Base-by-base conservation (phyloP, 331 rosid species). In the Erythrophleum ivorense region DNA sequence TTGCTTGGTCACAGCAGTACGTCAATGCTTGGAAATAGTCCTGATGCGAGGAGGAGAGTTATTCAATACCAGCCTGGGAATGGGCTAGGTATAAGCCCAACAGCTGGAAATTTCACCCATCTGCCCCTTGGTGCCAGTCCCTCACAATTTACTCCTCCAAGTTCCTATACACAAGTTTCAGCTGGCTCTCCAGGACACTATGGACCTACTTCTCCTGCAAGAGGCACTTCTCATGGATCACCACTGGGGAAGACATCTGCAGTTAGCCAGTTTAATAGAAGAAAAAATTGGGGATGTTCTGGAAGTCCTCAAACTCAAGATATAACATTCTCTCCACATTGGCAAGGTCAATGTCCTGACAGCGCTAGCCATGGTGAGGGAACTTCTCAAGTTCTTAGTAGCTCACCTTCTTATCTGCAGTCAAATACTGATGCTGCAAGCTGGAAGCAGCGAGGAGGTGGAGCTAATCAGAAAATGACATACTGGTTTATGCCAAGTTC, bases 71-170 rank as follows among this genome's bases (percentile, higher is more conserved):
- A 94, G 75, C 94, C 94, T 57, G 97, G 94, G 65, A 93, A 86
- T 86, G 98, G 95, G 54, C 89, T 91, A 80, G 99, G 99, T 81
- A 73, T 87, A 66, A 94, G 98, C 78, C 99, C 98, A 46, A 90
- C 99, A 6, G 89, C 98, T 45, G 98, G 94, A 85, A 93, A 84
- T 85, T 96, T 96, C 69, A 91, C 98, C 31, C 94, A 98, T 16
- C 85, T 96, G 70, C 99, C 98, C 70, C 94, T 96, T 34, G 99
- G 99, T 82, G 92, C 95, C 70, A 96, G 99, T 85, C 99, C 99
- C 10, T 96, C 99, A 29, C 99, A 96, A 71, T 94, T 88, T 81
- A 96, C 99, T 78, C 99, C 99, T 41, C 99, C 99, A 38, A 88
- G 85, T 87, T 87, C 94, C 70, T 93, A 88, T 43, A 54, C 91